Conservation (phyloP, 2,329 filamentous ascomycete genomes). For the Xylaria sp. region DNA sequence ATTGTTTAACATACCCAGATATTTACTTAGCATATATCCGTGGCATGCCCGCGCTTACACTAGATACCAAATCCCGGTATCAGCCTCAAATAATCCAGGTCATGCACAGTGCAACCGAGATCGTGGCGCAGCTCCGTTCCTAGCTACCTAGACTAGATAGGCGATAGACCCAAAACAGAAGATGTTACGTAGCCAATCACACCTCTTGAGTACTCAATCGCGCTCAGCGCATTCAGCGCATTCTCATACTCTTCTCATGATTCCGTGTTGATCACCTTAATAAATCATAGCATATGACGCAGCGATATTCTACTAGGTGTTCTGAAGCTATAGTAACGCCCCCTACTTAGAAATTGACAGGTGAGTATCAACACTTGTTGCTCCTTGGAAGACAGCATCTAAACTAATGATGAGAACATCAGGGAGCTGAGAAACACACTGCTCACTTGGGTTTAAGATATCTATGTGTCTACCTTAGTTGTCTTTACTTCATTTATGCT, state of each 20-base stretch:
- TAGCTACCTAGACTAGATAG: neutral
- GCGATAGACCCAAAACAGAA: conserved; percentile 5
- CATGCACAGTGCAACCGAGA: conserved; percentile 3
- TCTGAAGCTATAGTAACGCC: neutral
- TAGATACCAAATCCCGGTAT: no score
- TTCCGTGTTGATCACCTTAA: neutral
- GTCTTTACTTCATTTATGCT: neutral
- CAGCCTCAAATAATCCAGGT: neutral
- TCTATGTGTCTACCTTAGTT: neutral
- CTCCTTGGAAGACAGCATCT: neutral
- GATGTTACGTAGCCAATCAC: conserved; percentile 24
- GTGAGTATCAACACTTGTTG: neutral
- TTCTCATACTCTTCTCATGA: conserved; percentile 9
- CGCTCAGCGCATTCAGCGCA: conserved; percentile 14
- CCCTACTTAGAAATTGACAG: conserved; percentile 1
- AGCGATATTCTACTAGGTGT: neutral
- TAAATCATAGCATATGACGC: neutral
- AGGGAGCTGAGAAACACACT: conserved; percentile 1
- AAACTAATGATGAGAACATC: neutral
- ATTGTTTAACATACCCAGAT: no score
- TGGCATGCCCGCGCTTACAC: neutral
- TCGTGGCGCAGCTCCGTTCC: conserved; percentile 25
- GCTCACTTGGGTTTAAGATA: neutral
- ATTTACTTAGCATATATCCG: no score
- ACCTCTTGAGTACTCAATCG: neutral